These are phyloP conservation scores for Theileria sp. DNA, from an alignment of 169 alveolate species.

Conservation along the genomic window DNA sequence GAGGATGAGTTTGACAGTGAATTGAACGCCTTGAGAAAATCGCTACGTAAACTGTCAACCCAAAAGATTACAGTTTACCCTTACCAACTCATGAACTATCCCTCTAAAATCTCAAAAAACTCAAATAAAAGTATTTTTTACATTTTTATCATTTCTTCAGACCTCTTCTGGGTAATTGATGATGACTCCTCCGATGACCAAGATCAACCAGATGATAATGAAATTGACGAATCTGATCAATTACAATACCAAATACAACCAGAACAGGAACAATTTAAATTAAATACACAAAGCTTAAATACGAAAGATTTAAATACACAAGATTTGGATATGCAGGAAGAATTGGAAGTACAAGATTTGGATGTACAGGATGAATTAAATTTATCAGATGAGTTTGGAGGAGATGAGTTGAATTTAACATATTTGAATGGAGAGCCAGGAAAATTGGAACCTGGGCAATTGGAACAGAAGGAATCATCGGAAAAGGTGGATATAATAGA, in stretches of 20 bases:
- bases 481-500: constrained; percentile 5
- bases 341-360: not conserved
- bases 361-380: not conserved
- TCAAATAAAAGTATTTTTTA: not conserved
- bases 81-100: constrained; percentile 20
- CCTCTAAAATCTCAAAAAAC: not conserved
- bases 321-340: not conserved
- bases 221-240: constrained; percentile 3
- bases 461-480: not conserved
- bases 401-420: no score
- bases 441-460: not conserved
- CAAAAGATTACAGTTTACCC: constrained; percentile 20
- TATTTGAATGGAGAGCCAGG: not conserved
- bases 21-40: not conserved
- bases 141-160: not conserved
- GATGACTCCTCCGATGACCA: constrained; percentile 5
- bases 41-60: not conserved
- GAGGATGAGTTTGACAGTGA: constrained; percentile 2
- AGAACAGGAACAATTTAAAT: not conserved
- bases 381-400: not conserved
- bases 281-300: no score
- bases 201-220: not conserved
- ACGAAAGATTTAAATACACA: no score
- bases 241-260: not conserved
- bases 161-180: constrained; percentile 5